Evolutionary conservation across 805 yeast genomes (phyloP).

Genomic region (Lipomyces japonicus): DNA sequence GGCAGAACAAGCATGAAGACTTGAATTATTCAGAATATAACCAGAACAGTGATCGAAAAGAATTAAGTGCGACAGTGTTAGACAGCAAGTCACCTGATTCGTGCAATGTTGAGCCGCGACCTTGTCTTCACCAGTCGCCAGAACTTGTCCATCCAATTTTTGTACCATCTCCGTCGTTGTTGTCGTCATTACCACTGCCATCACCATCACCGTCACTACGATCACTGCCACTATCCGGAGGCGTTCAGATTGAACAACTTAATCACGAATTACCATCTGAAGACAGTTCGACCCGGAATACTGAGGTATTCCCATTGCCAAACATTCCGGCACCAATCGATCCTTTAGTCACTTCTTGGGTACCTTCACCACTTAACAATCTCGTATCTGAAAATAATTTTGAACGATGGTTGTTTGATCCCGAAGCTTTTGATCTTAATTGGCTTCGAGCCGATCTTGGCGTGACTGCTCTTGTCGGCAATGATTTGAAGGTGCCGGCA

Average conservation of each 20-base stretch:
- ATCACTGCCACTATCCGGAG: too few species aligned
- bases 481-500: not conserved
- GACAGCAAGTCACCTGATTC: too few species aligned
- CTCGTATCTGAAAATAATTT: constrained; percentile 1
- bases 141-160: not conserved
- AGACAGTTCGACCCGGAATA: not conserved
- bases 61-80: too few species aligned
- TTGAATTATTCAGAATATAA: too few species aligned
- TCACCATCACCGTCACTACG: too few species aligned
- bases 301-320: constrained; percentile 3
- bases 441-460: constrained; percentile 20
- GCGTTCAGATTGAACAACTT: too few species aligned
- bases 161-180: not conserved
- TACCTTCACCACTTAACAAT: constrained; percentile 1
- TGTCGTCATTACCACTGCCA: not conserved
- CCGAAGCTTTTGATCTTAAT: constrained; percentile 16
- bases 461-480: not conserved
- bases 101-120: not conserved
- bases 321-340: not conserved
- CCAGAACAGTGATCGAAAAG: too few species aligned
- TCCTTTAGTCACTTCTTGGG: not conserved
- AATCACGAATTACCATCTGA: too few species aligned
- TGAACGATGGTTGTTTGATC: constrained; percentile 21
- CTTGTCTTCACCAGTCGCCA: not conserved
- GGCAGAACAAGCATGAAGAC: too few species aligned